Evolutionary conservation across 495 filamentous ascomycete species (phyloP).

Genomic region (Neurospora pannonica): DNA sequence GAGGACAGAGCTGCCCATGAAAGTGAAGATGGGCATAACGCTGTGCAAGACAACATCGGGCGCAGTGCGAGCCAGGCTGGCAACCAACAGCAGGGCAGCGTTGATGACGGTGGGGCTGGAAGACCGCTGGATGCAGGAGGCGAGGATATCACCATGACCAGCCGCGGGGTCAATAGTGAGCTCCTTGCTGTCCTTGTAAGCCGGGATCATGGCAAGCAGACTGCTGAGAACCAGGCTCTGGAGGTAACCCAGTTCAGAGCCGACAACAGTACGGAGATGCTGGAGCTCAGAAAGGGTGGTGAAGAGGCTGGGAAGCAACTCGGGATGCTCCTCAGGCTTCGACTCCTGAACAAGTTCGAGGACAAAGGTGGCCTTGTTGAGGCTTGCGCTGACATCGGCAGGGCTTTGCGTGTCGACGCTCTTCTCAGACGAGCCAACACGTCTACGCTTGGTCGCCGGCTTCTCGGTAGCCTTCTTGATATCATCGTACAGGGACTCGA

Average conservation of each 20-base stretch:
- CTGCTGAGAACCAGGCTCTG: conserved; percentile 69
- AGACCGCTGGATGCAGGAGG: conserved; percentile 84
- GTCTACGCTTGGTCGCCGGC: conserved; percentile 63
- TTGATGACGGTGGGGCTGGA: conserved; percentile 87
- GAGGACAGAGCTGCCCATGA: conserved; percentile 83
- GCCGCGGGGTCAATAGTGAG: conserved; percentile 61
- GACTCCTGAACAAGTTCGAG: conserved; percentile 78
- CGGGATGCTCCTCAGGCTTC: conserved; percentile 56
- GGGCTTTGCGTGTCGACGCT: conserved; percentile 26
- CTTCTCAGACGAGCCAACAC: conserved; percentile 58
- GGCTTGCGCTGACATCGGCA: conserved; percentile 46
- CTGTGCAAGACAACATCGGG: conserved; percentile 88
- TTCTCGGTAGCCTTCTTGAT: conserved; percentile 51
- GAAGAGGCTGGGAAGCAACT: conserved; percentile 71
- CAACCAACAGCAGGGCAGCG: conserved; percentile 77
- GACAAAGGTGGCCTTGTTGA: conserved; percentile 76
- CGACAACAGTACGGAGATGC: conserved; percentile 58
- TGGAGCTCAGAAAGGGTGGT: conserved; percentile 74
- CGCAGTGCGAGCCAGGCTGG: conserved; percentile 68
- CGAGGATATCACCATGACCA: conserved; percentile 76
- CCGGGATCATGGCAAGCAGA: conserved; percentile 68
- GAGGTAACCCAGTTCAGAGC: conserved; percentile 75
- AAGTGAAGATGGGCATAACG: conserved; percentile 98
- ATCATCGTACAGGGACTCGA: conserved; percentile 59
- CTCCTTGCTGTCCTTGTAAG: conserved; percentile 49